Evolutionary conservation across 2,329 filamentous ascomycete genomes (phyloP).

Genomic region (Pseudonectria buxi): DNA sequence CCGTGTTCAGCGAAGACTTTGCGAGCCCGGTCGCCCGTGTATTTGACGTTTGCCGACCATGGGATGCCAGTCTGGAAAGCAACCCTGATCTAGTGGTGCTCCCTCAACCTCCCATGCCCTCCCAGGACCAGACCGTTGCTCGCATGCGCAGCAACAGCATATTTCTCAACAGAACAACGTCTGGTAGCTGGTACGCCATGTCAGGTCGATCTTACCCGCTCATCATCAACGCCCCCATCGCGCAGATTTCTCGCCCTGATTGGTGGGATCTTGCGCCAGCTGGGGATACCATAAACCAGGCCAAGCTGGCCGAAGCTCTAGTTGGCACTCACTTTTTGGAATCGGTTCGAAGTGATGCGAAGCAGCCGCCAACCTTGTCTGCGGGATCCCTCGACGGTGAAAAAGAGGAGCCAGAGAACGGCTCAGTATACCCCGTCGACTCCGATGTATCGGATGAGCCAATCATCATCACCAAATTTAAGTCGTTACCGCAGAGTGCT

Average conservation of each 20-base stretch:
- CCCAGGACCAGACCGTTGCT: constrained; percentile 40
- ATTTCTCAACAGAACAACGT: constrained; percentile 79
- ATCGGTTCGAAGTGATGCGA: constrained; percentile 22
- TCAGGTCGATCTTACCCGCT: constrained; percentile 82
- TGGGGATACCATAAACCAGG: constrained; percentile 33
- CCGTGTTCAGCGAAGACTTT: constrained; percentile 63
- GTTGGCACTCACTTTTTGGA: constrained; percentile 66
- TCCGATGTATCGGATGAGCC: constrained; percentile 27
- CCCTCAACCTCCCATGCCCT: constrained; percentile 70
- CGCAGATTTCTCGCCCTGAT: constrained; percentile 36
- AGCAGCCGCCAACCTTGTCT: constrained; percentile 33
- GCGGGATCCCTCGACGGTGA: constrained; percentile 24
- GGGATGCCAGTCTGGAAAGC: constrained; percentile 52
- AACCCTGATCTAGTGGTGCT: constrained; percentile 76
- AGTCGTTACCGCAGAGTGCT: constrained; percentile 43
- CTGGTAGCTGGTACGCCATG: constrained; percentile 90
- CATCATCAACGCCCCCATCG: constrained; percentile 60
- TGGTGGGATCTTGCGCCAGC: constrained; percentile 40
- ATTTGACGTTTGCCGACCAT: constrained; percentile 77
- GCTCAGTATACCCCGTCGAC: constrained; percentile 24
- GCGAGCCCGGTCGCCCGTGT: constrained; percentile 76
- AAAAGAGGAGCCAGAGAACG: constrained; percentile 26
- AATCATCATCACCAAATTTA: constrained; percentile 44
- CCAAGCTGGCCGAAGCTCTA: constrained; percentile 53
- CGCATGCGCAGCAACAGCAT: constrained; percentile 57